Conservation (phyloP, 1,139 yeast genomes). For the Suhomyces choctaworum region DNA sequence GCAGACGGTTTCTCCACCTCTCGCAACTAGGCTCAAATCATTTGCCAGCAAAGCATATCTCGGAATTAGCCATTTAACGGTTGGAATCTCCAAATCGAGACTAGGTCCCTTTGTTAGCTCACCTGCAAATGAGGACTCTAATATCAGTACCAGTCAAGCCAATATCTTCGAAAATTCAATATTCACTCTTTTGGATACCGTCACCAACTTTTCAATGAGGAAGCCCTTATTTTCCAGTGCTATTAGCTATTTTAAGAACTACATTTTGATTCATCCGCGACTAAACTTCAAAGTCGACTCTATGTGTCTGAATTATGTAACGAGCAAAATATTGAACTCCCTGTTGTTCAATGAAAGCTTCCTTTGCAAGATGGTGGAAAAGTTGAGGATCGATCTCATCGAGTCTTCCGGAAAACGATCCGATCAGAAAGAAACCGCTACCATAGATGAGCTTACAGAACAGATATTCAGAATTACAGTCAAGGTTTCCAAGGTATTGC, state of each 20-base stretch:
- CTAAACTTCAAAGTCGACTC: constrained; percentile 8
- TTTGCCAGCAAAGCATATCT: constrained; percentile 3
- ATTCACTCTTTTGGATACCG: constrained; percentile 29
- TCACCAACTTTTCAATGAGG: constrained; percentile 29
- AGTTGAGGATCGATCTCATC: constrained; percentile 25
- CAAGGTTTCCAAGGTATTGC: constrained; percentile 12
- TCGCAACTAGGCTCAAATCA: constrained; percentile 1
- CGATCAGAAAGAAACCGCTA: constrained; percentile 6
- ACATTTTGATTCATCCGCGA: constrained; percentile 5
- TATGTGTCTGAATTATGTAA: constrained; percentile 14
- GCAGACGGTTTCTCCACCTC: constrained; percentile 1
- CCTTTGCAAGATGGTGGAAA: constrained; percentile 21
- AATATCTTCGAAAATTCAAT: constrained; percentile 21
- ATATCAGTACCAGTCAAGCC: not conserved
- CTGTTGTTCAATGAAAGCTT: constrained; percentile 19
- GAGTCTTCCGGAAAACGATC: constrained; percentile 12
- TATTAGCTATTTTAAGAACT: constrained; percentile 4
- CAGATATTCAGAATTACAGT: constrained; percentile 18
- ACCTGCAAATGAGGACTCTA: not conserved
- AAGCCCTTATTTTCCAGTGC: constrained; percentile 31
- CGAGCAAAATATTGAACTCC: constrained; percentile 18
- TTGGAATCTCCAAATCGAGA: constrained; percentile 4
- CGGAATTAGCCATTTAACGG: constrained; percentile 5
- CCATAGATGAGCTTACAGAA: constrained; percentile 16
- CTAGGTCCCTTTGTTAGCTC: constrained; percentile 2